These are phyloP conservation scores for Ganoderma boninense DNA, from an alignment of 1,284 basidiomycete genomes.

Conservation along the genomic window DNA sequence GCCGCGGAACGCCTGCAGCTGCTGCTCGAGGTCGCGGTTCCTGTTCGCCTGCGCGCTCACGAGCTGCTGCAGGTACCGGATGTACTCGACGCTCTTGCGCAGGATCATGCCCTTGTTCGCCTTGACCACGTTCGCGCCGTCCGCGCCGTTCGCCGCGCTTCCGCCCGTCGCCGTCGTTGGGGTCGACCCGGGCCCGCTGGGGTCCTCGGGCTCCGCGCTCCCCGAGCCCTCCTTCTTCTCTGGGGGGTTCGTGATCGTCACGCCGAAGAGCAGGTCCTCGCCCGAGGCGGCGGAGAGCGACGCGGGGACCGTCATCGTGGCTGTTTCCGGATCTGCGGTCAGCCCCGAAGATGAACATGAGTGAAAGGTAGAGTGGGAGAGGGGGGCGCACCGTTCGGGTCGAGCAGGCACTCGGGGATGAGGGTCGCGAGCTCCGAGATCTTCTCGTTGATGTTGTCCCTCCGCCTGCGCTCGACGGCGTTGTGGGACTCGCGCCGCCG, in stretches of 20 bases:
- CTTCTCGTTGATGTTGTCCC: slow-evolving; percentile 95
- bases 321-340: slow-evolving; percentile 20
- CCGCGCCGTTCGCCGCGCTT: slow-evolving; percentile 35
- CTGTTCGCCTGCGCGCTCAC: slow-evolving; percentile 79
- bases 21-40: slow-evolving; percentile 78
- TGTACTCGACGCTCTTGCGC: slow-evolving; percentile 89
- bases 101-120: slow-evolving; percentile 93
- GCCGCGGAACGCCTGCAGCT: slow-evolving; percentile 57
- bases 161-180: slow-evolving; percentile 33
- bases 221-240: slow-evolving; percentile 36
- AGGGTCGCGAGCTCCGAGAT: slow-evolving; percentile 89
- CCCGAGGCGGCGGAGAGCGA: slow-evolving; percentile 38
- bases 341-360: neutral
- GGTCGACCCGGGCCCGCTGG: slow-evolving; percentile 29
- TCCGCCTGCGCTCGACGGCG: slow-evolving; percentile 85
- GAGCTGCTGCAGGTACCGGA: slow-evolving; percentile 85
- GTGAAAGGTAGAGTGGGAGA: neutral
- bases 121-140: slow-evolving; percentile 57
- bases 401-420: slow-evolving; percentile 85
- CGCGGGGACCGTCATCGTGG: slow-evolving; percentile 41
- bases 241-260: slow-evolving; percentile 30
- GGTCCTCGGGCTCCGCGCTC: slow-evolving; percentile 34
- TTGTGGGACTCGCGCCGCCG: slow-evolving; percentile 88
- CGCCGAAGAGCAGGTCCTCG: slow-evolving; percentile 44
- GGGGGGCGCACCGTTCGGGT: slow-evolving; percentile 55